Conservation (phyloP, 495 filamentous ascomycete species). For the Annulohypoxylon maeteangense region DNA sequence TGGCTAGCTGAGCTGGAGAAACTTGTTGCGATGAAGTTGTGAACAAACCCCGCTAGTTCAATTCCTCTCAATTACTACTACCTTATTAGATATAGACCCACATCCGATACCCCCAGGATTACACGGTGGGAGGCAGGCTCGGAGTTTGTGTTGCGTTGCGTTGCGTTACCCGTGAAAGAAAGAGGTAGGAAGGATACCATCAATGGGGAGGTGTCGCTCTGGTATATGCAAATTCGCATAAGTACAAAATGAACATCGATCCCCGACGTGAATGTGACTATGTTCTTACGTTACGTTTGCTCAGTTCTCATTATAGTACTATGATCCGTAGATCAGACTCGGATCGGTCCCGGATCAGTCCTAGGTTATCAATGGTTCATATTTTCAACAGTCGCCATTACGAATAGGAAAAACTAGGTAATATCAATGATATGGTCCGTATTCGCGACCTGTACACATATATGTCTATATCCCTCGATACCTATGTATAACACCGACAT, state of each 20-base stretch:
- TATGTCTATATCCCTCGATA: not conserved
- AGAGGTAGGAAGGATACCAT: not conserved
- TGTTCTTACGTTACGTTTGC: not conserved
- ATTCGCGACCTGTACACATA: not conserved
- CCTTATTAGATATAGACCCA: constrained; percentile 31
- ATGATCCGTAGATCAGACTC: too few species aligned
- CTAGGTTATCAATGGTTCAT: not conserved
- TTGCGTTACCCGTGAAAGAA: not conserved
- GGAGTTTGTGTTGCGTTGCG: constrained; percentile 26
- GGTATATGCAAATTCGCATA: not conserved
- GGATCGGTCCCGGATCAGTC: too few species aligned
- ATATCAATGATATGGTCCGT: not conserved
- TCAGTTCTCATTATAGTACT: too few species aligned
- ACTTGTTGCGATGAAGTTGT: constrained; percentile 63
- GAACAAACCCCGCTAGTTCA: constrained; percentile 1
- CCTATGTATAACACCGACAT: too few species aligned
- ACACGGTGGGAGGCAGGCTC: constrained; percentile 24
- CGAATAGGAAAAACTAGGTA: too few species aligned
- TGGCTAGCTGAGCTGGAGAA: constrained; percentile 79
- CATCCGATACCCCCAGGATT: constrained; percentile 38
- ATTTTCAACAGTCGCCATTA: too few species aligned
- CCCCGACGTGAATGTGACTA: not conserved
- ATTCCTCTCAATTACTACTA: constrained; percentile 8
- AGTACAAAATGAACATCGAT: not conserved
- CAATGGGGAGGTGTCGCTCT: not conserved